Conservation (phyloP, 805 yeast genomes). For the Saturnispora quitensis region DNA sequence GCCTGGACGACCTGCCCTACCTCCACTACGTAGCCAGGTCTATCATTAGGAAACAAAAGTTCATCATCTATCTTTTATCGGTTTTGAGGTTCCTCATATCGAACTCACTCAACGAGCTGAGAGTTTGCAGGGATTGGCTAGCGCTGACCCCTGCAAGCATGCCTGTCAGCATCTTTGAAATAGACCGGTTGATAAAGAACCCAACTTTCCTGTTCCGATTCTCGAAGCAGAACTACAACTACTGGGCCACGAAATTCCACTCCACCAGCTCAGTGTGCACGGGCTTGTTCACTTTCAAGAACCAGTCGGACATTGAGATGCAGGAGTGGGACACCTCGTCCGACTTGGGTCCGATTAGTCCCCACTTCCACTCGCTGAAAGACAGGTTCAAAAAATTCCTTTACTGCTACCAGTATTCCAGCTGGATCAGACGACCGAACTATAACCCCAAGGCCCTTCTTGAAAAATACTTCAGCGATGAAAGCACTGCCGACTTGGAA, state of each 20-base stretch:
- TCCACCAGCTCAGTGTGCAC: neutral
- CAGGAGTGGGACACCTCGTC: neutral
- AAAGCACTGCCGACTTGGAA: neutral
- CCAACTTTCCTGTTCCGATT: conserved; percentile 1
- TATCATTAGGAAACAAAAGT: neutral
- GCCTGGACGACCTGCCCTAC: neutral
- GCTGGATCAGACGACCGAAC: neutral
- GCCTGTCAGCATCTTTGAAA: neutral
- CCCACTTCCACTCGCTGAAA: neutral
- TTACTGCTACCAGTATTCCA: neutral
- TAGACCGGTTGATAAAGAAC: neutral
- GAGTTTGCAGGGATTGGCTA: neutral
- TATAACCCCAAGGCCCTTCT: neutral
- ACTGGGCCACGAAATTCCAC: neutral
- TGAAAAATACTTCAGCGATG: neutral
- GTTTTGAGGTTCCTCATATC: neutral
- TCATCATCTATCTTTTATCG: conserved; percentile 2
- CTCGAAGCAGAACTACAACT: neutral
- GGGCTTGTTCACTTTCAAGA: neutral
- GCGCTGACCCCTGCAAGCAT: neutral
- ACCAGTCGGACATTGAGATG: neutral
- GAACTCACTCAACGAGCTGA: neutral
- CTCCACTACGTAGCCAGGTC: neutral
- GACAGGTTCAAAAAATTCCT: neutral
- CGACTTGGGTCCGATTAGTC: neutral